phyloP scores from a whole-genome alignment of 2,329 filamentous ascomycete genomes.

The Diaporthe ampelina region DNA sequence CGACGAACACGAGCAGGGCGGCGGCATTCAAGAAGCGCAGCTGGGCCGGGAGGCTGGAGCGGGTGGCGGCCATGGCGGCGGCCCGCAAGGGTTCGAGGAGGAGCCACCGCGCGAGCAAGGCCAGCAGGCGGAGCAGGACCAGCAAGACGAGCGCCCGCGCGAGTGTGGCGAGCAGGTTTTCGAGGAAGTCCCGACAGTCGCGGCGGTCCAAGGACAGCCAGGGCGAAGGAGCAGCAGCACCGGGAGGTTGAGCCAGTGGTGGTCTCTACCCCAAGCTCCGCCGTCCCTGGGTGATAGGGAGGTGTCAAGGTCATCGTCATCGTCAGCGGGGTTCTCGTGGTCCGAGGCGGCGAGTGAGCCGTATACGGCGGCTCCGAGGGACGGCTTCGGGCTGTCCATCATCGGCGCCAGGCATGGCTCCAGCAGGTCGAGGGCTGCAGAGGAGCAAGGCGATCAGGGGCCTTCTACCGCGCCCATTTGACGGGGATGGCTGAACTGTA shows the following conservation, averaged over 20 bases:
- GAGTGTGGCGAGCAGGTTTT: constrained; percentile 10
- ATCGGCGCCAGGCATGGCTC: constrained; percentile 5
- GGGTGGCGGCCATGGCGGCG: constrained; percentile 29
- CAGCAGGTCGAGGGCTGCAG: constrained; percentile 7
- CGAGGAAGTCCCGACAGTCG: constrained; percentile 20
- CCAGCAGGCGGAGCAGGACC: constrained; percentile 9
- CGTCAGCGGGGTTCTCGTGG: constrained; percentile 17
- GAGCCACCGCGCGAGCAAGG: constrained; percentile 24
- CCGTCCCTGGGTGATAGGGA: constrained; percentile 1
- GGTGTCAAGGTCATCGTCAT: neutral
- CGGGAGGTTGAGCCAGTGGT: neutral
- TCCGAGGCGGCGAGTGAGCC: constrained; percentile 17
- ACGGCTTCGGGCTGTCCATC: constrained; percentile 25
- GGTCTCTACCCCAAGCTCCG: neutral
- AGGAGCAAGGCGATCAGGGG: neutral
- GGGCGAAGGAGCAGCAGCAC: neutral
- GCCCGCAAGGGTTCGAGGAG: constrained; percentile 23
- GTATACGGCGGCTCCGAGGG: neutral
- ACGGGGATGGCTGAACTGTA: neutral
- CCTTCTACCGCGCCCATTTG: neutral
- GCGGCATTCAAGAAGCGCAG: constrained; percentile 32
- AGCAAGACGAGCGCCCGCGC: constrained; percentile 4
- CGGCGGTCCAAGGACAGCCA: constrained; percentile 22
- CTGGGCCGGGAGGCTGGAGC: constrained; percentile 23
- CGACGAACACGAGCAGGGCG: neutral